Conservation (phyloP, 768 basidiomycete species). For the Phaffia tasmanica region DNA sequence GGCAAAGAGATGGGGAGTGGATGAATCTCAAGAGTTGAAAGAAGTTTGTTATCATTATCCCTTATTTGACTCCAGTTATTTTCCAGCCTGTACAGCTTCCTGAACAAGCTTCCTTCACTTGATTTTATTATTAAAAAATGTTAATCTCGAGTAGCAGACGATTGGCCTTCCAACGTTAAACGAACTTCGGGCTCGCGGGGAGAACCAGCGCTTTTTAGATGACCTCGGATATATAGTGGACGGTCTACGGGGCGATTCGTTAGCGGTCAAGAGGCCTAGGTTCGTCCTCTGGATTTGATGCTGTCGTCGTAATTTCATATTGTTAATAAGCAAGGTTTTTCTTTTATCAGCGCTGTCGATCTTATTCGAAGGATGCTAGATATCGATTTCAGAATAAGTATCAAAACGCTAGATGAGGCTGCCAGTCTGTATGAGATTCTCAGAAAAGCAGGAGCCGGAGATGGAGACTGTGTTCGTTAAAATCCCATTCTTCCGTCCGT, state of each 20-base stretch:
- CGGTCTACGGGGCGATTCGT: not conserved
- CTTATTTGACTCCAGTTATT: not conserved
- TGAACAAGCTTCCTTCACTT: not conserved
- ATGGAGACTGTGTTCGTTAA: slow-evolving; percentile 12
- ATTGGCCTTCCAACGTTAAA: slow-evolving; percentile 22
- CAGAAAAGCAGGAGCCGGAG: slow-evolving; percentile 1
- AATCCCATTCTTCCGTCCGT: not conserved
- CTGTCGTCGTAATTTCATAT: not conserved
- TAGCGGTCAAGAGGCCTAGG: slow-evolving; percentile 19
- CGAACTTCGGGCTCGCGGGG: slow-evolving; percentile 18
- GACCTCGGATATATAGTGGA: slow-evolving; percentile 26
- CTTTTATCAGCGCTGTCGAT: slow-evolving; percentile 14
- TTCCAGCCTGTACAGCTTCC: not conserved
- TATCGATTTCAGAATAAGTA: slow-evolving; percentile 11
- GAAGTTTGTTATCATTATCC: not conserved
- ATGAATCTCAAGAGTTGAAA: slow-evolving; percentile 5
- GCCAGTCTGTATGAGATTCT: slow-evolving; percentile 15
- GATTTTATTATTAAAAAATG: no score
- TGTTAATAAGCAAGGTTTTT: not conserved
- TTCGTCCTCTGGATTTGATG: not conserved
- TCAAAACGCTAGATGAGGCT: slow-evolving; percentile 20
- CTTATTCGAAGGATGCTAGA: slow-evolving; percentile 12
- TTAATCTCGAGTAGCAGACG: slow-evolving; percentile 8
- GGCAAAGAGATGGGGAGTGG: slow-evolving; percentile 23
- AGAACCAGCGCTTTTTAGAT: slow-evolving; percentile 25